Base-by-base conservation (phyloP, 129 eudicot species). In the Centaurea solstitialis region DNA sequence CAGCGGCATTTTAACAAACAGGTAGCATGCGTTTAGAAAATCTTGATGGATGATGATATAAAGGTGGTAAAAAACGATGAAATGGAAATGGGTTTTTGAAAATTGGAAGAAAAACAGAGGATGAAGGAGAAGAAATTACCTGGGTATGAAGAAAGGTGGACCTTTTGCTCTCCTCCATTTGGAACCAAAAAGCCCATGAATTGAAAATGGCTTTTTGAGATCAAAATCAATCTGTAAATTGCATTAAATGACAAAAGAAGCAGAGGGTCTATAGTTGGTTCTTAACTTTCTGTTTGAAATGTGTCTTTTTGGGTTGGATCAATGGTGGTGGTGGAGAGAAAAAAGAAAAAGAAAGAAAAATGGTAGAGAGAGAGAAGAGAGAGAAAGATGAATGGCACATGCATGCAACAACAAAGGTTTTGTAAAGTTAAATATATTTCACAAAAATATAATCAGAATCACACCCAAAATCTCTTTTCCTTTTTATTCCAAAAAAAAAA, bases 351-450 rank as follows among this genome's bases (percentile, higher is more conserved):
- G 53, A 43, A 1, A 57, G 20, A 57, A 41, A 74, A 68, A 70
- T 22, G 77, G 33, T 70, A 75, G 88, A 80, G 75, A 84, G 26
- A 37, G 76, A 85, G 47, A 66, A 80, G 77, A 83, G 81, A 77
- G 68, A 75, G 82, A 75, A 79, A 79, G 79, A 77, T 77, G 50
- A 61, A 82, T 85, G 13, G 86, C 93, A 90, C 89, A 90, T 87
- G 93, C 75, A 80, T 28, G 78, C 91, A 85, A 89, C 91, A 85
- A 89, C 93, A 84, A 83, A 72, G 78, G 77, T 37, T 41, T 77
- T 76, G 47, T 73, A 83, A 57, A 75, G 72, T 74, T 74, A 67
- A 3, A 50, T 70, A 39, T 79, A 79, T 84, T 61, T 68, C 78
- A 70, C 23, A 24, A 64, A 81, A 40, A 47, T 35, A 73, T 74